Evolutionary conservation across 257 asterid genomes (phyloP).

Genomic region (Anisodus acutangulus): DNA sequence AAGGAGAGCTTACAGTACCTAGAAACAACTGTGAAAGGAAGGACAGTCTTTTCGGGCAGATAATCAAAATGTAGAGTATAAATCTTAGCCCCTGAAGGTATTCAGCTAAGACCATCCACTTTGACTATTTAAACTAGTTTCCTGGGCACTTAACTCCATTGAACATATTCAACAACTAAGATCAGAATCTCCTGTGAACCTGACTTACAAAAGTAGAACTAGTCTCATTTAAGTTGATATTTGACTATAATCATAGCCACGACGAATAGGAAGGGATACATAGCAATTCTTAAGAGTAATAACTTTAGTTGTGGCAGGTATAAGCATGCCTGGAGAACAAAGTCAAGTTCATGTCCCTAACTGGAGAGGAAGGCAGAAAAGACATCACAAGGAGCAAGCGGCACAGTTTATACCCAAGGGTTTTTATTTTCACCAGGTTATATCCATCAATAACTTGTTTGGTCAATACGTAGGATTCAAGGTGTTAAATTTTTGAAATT

Average conservation of each 20-base stretch:
- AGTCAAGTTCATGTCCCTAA: background rate
- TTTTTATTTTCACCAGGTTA: conserved; percentile 19
- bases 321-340: conserved; percentile 24
- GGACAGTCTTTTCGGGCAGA: background rate
- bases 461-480: background rate
- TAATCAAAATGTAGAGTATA: background rate
- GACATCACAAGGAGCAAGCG: conserved; percentile 15
- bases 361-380: background rate
- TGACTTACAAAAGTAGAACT: conserved; percentile 6
- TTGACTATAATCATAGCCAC: conserved; percentile 7
- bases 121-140: background rate
- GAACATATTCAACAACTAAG: conserved; percentile 3
- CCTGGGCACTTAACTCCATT: conserved; percentile 11
- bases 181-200: background rate
- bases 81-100: background rate
- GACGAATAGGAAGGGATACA: background rate
- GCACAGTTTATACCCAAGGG: background rate
- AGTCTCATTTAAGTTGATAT: background rate
- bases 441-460: background rate
- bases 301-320: conserved; percentile 13
- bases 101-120: background rate
- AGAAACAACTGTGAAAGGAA: background rate
- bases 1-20: background rate
- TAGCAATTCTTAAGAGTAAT: background rate
- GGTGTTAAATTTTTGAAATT: background rate